phyloP scores from a whole-genome alignment of 2,329 filamentous ascomycete genomes.

The Pezicula carpinea region DNA sequence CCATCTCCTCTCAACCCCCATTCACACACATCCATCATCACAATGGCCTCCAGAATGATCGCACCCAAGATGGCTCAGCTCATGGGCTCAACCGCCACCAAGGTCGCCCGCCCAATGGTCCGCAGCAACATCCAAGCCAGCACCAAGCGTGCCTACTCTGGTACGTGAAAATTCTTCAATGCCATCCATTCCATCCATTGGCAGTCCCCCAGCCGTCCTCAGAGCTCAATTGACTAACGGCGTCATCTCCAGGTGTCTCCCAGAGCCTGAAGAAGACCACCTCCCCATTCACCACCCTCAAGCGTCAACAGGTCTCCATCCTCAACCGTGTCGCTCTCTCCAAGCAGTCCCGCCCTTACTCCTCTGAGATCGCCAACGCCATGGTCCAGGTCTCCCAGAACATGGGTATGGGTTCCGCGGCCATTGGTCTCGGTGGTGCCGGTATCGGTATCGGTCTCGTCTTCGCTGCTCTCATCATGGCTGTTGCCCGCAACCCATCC shows the following conservation, averaged over 20 bases:
- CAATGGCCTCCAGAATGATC: conserved; percentile 77
- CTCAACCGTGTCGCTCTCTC: conserved; percentile 50
- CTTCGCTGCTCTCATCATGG: conserved; percentile 84
- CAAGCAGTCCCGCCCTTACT: conserved; percentile 69
- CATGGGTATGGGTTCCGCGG: conserved; percentile 82
- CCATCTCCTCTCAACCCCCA: too few species aligned
- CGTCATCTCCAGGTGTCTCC: conserved; percentile 33
- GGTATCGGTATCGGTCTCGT: conserved; percentile 95
- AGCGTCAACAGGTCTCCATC: conserved; percentile 68
- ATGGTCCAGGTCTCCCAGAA: conserved; percentile 90
- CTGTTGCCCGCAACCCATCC: conserved; percentile 89
- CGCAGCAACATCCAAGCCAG: conserved; percentile 58
- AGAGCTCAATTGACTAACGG: conserved; percentile 29
- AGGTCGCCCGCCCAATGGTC: conserved; percentile 73
- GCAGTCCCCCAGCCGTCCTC: conserved; percentile 3
- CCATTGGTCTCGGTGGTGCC: conserved; percentile 87
- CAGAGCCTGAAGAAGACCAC: conserved; percentile 20
- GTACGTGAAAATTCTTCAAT: conserved; percentile 43
- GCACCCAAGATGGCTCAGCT: conserved; percentile 72
- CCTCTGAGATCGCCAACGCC: conserved; percentile 81
- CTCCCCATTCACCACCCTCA: conserved; percentile 53
- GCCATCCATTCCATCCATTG: conserved; percentile 7
- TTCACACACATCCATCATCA: conserved; percentile 42
- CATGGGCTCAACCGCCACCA: conserved; percentile 56
- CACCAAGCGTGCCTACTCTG: conserved; percentile 73